Percentiles rank a stretch among this genome's conserved stretches.
phyloP scores from a whole-genome alignment of 2,329 filamentous ascomycete genomes.

The Fusarium sp. region DNA sequence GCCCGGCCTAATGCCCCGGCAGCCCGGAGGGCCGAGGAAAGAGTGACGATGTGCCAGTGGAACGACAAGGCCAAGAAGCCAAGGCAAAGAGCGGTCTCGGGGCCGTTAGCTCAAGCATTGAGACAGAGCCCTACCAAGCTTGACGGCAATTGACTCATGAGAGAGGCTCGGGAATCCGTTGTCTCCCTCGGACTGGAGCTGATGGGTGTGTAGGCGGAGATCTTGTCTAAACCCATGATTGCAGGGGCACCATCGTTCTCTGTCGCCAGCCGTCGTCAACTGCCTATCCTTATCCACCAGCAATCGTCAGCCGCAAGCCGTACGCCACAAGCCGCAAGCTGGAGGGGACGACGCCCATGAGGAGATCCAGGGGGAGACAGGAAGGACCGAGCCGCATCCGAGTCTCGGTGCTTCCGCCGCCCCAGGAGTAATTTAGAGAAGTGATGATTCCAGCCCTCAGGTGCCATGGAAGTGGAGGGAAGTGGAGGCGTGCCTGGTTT shows the following conservation, averaged over 20 bases:
- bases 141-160: not conserved
- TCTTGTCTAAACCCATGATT: not conserved
- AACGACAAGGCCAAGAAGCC: not conserved
- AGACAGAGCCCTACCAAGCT: not conserved
- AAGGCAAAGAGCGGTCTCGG: constrained; percentile 24
- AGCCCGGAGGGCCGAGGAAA: constrained; percentile 16
- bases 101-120: not conserved
- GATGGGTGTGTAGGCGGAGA: not conserved
- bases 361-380: not conserved
- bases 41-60: not conserved
- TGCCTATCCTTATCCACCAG: not conserved
- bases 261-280: not conserved
- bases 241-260: not conserved
- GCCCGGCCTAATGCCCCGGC: not conserved
- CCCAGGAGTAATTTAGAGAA: constrained; percentile 6
- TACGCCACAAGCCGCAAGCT: constrained; percentile 5
- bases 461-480: not conserved
- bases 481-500: constrained; percentile 10
- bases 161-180: not conserved
- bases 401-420: constrained; percentile 2
- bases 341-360: not conserved
- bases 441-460: constrained; percentile 9
- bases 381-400: constrained; percentile 17
- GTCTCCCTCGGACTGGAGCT: not conserved
- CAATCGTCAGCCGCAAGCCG: constrained; percentile 11